Evolutionary conservation across 768 basidiomycete genomes (phyloP), one percentile per base, ranked within the genome.

Genomic region (Cystoderma amianthinum): DNA sequence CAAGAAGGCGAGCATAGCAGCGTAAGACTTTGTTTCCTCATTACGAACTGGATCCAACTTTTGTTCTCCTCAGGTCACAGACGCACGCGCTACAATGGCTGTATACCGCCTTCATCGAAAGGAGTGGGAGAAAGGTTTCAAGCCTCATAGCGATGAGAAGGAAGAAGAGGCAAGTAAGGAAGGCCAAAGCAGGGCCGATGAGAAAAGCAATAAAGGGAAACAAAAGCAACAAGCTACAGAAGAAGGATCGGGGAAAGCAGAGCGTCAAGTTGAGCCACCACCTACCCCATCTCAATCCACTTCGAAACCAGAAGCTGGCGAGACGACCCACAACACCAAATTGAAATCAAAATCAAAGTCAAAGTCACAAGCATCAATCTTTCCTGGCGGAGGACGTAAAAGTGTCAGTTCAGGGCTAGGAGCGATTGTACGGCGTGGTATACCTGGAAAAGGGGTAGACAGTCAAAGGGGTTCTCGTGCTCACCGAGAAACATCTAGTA

Each of bases 21-120:
- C 61, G 94, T 94, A 56, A 41, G 86, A 68, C 6, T 7, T 41
- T 17, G 28, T 18, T 24, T 37, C 32, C 24, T 16, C 7, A 5
- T 20, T 42, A 20, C 13, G 39, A 35, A 17, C 15, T n/a, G 28
- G 32, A 13, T 15, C 13, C 24, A 30, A 18, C 35, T 10, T 17
- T 45, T 33, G 28, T 21, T 23, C 28, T 1, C 32, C 10, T 17
- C 44, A 96, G 94, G 82, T 97, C 3, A 87, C 78, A 13, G 94
- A 98, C 57, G 92, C 94, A 1, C 75, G 94, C 39, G 95, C 94
- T 0, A 88, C 93, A 0, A 96, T 99, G 91, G 94, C 91, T 0
- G 67, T 97, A 28, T 97, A 86, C 58, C 74, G 92, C 5, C 55
- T 94, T 13, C 74, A 93, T 59, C 82, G 85, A 50, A 80, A 78